A percentile compares a stretch with the other conserved stretches of the same genome.
phyloP scores from a whole-genome alignment of 2,329 filamentous ascomycete genomes.

The Fusarium paranaense region DNA sequence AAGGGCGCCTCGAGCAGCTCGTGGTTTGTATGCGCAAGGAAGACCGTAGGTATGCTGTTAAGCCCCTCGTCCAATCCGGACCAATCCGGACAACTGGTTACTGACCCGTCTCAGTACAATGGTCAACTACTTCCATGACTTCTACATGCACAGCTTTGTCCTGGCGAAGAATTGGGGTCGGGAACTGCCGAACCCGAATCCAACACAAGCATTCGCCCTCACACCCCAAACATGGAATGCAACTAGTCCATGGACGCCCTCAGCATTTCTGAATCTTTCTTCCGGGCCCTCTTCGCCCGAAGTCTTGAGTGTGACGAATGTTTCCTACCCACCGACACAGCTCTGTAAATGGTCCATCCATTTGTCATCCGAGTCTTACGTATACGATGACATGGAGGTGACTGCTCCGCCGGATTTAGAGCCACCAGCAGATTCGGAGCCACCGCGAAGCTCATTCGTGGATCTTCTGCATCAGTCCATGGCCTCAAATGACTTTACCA shows the following conservation, averaged over 20 bases:
- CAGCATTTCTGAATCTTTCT: not conserved
- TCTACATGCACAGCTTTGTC: conserved; percentile 11
- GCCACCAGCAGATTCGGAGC: too few relatives aligned
- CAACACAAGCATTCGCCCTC: not conserved
- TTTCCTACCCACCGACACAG: not conserved
- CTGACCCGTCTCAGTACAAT: conserved; percentile 3
- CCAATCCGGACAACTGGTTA: too few relatives aligned
- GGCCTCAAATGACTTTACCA: not conserved
- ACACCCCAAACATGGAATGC: not conserved
- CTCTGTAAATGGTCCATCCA: conserved; percentile 15
- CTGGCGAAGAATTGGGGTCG: conserved; percentile 5
- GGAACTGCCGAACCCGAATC: not conserved
- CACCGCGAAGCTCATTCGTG: too few relatives aligned
- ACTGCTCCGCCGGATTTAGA: too few relatives aligned
- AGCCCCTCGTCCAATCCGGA: too few relatives aligned
- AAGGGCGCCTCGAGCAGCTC: conserved; percentile 13
- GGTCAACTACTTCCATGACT: conserved; percentile 31
- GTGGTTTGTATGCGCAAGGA: conserved; percentile 4
- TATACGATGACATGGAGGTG: too few relatives aligned
- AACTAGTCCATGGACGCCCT: not conserved
- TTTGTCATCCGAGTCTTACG: too few relatives aligned
- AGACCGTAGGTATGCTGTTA: too few relatives aligned
- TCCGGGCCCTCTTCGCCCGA: not conserved
- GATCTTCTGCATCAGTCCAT: not conserved
- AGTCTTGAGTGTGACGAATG: too few relatives aligned